Evolutionary conservation across 2,329 filamentous ascomycete species (phyloP).

Genomic region (Fusarium sp.): DNA sequence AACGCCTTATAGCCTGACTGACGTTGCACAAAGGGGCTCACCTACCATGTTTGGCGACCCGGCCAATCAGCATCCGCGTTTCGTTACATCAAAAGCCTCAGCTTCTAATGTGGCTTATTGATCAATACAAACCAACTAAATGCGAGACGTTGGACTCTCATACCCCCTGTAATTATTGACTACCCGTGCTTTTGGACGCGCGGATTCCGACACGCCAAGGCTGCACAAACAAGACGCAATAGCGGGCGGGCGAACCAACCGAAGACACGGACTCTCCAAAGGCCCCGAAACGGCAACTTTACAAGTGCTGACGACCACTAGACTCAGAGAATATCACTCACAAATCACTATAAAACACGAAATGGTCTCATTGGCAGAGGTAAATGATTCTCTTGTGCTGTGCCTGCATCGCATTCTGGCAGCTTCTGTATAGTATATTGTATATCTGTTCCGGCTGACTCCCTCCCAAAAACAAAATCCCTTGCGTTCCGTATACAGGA

Average conservation of each 20-base stretch:
- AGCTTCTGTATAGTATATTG: slow-evolving; percentile 45
- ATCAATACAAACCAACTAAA: background rate
- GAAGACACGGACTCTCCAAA: background rate
- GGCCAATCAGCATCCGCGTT: slow-evolving; percentile 3
- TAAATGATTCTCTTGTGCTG: slow-evolving; percentile 38
- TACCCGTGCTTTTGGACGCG: background rate
- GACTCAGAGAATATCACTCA: background rate
- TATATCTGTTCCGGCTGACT: slow-evolving; percentile 39
- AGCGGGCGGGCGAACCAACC: slow-evolving; percentile 6
- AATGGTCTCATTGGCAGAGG: slow-evolving; percentile 6
- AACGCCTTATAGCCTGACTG: background rate
- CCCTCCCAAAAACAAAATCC: slow-evolving; percentile 24
- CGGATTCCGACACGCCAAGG: background rate
- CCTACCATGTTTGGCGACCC: slow-evolving; percentile 12
- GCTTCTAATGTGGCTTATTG: background rate
- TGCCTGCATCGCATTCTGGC: slow-evolving; percentile 46
- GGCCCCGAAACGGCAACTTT: background rate
- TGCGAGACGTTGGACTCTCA: background rate
- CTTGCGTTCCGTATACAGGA: slow-evolving; percentile 35
- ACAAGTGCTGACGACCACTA: background rate
- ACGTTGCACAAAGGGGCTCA: background rate
- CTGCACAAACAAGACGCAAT: slow-evolving; percentile 10
- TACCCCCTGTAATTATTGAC: no score
- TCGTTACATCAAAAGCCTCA: background rate
- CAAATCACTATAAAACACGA: background rate